Base-by-base conservation (phyloP, 2,329 filamentous ascomycete genomes). In the Pseudogymnoascus sp. region DNA sequence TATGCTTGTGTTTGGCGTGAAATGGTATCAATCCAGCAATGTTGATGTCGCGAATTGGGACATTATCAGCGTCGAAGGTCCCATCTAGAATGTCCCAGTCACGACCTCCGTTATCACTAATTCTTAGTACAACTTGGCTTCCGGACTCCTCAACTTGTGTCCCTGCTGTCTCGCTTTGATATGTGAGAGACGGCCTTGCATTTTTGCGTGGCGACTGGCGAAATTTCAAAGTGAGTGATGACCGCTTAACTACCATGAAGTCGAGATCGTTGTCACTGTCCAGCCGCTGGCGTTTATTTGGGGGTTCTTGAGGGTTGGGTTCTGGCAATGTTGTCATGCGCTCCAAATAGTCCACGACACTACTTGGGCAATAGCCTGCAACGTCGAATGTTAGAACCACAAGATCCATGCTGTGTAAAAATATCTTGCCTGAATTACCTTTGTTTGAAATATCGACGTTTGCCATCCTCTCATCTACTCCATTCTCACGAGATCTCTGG, bases 241-340 rank as follows among this genome's bases (percentile, higher is more conserved):
- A 66, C 55, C 67, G 62, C 7, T 69, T 68, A 6, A 72, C 70
- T 39, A 68, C 37, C 19, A 73, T 67, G 43, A 68, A 64, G 14
- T 70, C 66, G n/a, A 41, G 19, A 29, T 38, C 19, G 1, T 8
- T 49, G 59, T 35, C 8, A 29, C 26, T 60, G 14, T 49, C 21
- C 19, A 35, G 16, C 49, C 19, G 14, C 11, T 19, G 33, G 12
- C 39, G 29, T 19, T 31, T 26, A 61, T 4, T 52, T n/a, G 38
- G 31, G 33, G 16, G 23, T 21, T 26, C 29, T 23, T 45, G 12
- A 11, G 33, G 8, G 5, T 41, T 37, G 33, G 62, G 64, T 69
- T 72, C 43, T 63, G 66, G 59, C 65, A 65, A 33, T 71, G 71
- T 3, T 61, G 65, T 33, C 49, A 58, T 67, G 67, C 52, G 67